phyloP scores from a whole-genome alignment of 2,329 filamentous ascomycete species.

The Pseudogymnoascus sp. region DNA sequence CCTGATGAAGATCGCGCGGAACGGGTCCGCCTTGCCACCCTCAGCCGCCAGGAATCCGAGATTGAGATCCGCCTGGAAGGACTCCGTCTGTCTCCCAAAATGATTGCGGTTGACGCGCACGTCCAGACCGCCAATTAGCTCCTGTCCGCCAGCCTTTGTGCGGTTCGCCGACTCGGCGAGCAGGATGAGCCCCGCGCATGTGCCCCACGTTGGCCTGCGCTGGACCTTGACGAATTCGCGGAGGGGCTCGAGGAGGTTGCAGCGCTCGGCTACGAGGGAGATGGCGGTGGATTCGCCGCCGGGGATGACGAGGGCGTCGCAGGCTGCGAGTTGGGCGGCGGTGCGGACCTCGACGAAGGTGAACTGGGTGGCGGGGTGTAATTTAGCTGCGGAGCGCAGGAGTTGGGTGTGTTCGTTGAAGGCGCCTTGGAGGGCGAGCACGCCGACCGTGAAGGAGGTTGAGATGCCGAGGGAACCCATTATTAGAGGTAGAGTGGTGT shows the following conservation, averaged over 20 bases:
- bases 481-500: neutral
- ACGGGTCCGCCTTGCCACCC: conserved; percentile 39
- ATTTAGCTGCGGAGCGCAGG: conserved; percentile 52
- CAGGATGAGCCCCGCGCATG: conserved; percentile 88
- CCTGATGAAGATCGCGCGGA: conserved; percentile 84
- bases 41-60: conserved; percentile 56
- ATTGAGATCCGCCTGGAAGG: conserved; percentile 69
- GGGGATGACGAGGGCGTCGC: conserved; percentile 80
- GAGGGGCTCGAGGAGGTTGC: conserved; percentile 73
- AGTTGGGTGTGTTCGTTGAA: conserved; percentile 82
- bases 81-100: conserved; percentile 88
- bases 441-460: conserved; percentile 45
- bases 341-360: conserved; percentile 62
- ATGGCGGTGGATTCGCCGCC: conserved; percentile 95
- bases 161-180: conserved; percentile 81
- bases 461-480: conserved; percentile 16
- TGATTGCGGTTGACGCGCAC: conserved; percentile 91
- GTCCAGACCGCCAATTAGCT: conserved; percentile 83
- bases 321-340: conserved; percentile 57
- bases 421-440: conserved; percentile 78
- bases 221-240: conserved; percentile 79
- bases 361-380: conserved; percentile 10
- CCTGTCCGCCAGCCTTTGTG: conserved; percentile 85
- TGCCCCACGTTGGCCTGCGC: conserved; percentile 86
- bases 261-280: conserved; percentile 75